These are phyloP conservation scores for Testicularia cyperi DNA, from an alignment of 1,284 basidiomycete genomes.

Conservation along the genomic window DNA sequence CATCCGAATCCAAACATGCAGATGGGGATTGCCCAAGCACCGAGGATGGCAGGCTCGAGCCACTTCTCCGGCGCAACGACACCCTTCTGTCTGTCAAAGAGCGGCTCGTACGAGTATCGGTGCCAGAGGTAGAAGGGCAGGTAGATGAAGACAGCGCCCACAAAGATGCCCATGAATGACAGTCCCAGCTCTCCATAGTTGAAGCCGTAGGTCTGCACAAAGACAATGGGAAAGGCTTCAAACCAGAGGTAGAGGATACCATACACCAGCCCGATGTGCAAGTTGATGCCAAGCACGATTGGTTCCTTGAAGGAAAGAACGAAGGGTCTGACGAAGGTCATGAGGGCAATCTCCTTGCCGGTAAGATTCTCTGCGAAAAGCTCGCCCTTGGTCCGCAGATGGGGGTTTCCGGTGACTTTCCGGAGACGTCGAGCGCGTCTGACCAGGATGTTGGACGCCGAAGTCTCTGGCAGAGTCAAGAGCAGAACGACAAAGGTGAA, in stretches of 20 bases:
- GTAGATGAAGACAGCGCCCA: slow-evolving; percentile 34
- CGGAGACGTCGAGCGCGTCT: slow-evolving; percentile 59
- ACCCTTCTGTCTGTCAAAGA: slow-evolving; percentile 23
- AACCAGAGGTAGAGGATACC: slow-evolving; percentile 36
- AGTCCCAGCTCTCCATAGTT: slow-evolving; percentile 42
- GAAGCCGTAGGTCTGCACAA: slow-evolving; percentile 45
- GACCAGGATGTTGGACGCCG: slow-evolving; percentile 57
- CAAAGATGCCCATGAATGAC: slow-evolving; percentile 42
- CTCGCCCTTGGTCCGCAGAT: slow-evolving; percentile 59
- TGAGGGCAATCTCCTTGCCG: slow-evolving; percentile 34
- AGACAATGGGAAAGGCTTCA: slow-evolving; percentile 47
- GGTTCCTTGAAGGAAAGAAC: slow-evolving; percentile 39
- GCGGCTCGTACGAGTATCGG: slow-evolving; percentile 20
- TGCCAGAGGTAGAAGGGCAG: slow-evolving; percentile 20
- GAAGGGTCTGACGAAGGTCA: slow-evolving; percentile 51
- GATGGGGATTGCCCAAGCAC: slow-evolving; percentile 63
- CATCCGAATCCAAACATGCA: slow-evolving; percentile 52
- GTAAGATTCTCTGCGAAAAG: slow-evolving; percentile 40
- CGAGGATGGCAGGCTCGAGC: slow-evolving; percentile 36
- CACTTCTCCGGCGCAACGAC: slow-evolving; percentile 43
- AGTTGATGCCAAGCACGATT: slow-evolving; percentile 35
- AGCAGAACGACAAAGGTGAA: slow-evolving; percentile 41
- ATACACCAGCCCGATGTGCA: slow-evolving; percentile 48
- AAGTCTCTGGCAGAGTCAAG: slow-evolving; percentile 60
- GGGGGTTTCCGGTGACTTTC: slow-evolving; percentile 58